Percentiles rank a stretch among this genome's conserved stretches.
Evolutionary conservation across 352 stramenopile genomes (phyloP).

Genomic region (Pythium insidiosum): DNA sequence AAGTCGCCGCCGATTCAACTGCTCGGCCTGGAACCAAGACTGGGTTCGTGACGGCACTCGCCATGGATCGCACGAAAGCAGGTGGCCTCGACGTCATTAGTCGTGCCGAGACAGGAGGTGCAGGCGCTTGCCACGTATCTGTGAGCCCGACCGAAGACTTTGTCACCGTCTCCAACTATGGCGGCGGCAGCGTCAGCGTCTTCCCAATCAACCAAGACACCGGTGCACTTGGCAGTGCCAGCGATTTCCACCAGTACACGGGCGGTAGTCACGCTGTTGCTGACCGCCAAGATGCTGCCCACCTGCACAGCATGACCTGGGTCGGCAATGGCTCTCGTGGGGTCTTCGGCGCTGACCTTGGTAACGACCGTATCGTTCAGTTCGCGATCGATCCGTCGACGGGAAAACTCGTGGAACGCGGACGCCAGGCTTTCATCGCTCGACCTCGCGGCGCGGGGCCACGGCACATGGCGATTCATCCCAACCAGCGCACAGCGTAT

Average conservation of each 20-base stretch:
- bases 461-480: conserved; percentile 55
- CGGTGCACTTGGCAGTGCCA: conserved; percentile 26
- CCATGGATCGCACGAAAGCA: conserved; percentile 19
- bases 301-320: conserved; percentile 68
- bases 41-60: conserved; percentile 42
- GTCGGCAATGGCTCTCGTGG: conserved; percentile 24
- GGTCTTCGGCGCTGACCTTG: conserved; percentile 44
- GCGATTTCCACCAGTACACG: conserved; percentile 32
- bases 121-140: conserved; percentile 34
- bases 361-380: conserved; percentile 52
- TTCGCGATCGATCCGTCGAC: conserved; percentile 29
- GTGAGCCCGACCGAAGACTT: conserved; percentile 41
- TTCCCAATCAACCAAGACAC: conserved; percentile 38
- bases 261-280: conserved; percentile 24
- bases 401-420: conserved; percentile 22
- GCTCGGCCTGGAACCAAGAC: conserved; percentile 21
- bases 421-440: conserved; percentile 6
- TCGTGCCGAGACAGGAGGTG: conserved; percentile 35
- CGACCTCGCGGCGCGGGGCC: conserved; percentile 34
- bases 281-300: conserved; percentile 28
- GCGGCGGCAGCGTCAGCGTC: conserved; percentile 41
- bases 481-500: conserved; percentile 35
- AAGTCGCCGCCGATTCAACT: conserved; percentile 25
- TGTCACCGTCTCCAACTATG: conserved; percentile 57
- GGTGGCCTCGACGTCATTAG: conserved; percentile 39